Percentiles rank a stretch among this genome's conserved stretches.
Evolutionary conservation across 352 stramenopile genomes (phyloP).

Genomic region (Phytophthora foliorum): DNA sequence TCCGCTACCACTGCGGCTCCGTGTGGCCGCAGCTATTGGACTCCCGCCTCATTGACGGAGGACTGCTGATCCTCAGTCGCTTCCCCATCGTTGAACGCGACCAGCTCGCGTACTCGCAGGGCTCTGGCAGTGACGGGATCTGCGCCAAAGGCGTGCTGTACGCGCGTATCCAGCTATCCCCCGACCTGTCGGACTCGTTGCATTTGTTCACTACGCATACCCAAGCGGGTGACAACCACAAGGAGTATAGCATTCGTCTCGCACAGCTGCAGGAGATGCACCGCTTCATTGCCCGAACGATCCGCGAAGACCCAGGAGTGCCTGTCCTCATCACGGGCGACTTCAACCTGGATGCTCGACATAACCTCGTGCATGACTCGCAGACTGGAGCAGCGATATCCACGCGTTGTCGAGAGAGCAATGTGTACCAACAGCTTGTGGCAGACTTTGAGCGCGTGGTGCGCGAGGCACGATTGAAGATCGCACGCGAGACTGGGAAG

Average conservation of each 20-base stretch:
- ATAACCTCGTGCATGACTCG: constrained; percentile 65
- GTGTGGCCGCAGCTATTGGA: constrained; percentile 71
- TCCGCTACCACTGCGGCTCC: constrained; percentile 80
- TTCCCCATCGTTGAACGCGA: constrained; percentile 82
- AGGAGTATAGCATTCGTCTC: constrained; percentile 64
- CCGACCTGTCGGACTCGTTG: constrained; percentile 71
- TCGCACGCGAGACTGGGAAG: constrained; percentile 23
- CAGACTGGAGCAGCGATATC: constrained; percentile 31
- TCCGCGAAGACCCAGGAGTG: constrained; percentile 58
- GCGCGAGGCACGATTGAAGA: constrained; percentile 35
- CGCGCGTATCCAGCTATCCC: constrained; percentile 78
- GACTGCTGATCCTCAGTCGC: constrained; percentile 84
- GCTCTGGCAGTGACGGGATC: constrained; percentile 73
- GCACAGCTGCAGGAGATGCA: constrained; percentile 73
- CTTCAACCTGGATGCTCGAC: constrained; percentile 85
- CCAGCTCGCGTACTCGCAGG: constrained; percentile 64
- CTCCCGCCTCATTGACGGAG: constrained; percentile 73
- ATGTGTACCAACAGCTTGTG: constrained; percentile 70
- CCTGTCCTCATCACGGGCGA: constrained; percentile 81
- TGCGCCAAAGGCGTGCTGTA: constrained; percentile 85
- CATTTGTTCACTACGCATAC: constrained; percentile 91
- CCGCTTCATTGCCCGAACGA: constrained; percentile 59
- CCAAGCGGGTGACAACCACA: constrained; percentile 65
- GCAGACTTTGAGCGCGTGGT: constrained; percentile 56
- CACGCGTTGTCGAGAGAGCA: constrained; percentile 64